phyloP scores from a whole-genome alignment of 2,329 filamentous ascomycete genomes.

The Sclerotinia subarctica region DNA sequence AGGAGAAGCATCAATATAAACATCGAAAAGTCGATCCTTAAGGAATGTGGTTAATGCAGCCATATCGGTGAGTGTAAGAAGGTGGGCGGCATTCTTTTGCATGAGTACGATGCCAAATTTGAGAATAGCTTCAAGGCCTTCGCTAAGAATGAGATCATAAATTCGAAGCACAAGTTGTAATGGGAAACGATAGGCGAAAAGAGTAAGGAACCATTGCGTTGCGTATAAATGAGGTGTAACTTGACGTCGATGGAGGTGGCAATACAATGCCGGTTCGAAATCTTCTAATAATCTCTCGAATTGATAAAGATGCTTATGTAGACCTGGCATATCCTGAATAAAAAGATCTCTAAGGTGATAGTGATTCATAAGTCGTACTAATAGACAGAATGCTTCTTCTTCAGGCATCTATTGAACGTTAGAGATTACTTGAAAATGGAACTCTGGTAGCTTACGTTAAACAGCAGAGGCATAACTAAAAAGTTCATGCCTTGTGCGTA shows the following conservation, averaged over 20 bases:
- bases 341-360: slow-evolving; percentile 92
- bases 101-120: slow-evolving; percentile 95
- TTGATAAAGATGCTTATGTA: slow-evolving; percentile 90
- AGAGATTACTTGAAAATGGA: slow-evolving; percentile 23
- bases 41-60: slow-evolving; percentile 80
- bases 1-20: slow-evolving; percentile 92
- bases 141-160: slow-evolving; percentile 91
- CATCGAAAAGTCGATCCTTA: slow-evolving; percentile 92
- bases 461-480: slow-evolving; percentile 90
- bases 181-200: slow-evolving; percentile 98
- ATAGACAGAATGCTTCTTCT: slow-evolving; percentile 90
- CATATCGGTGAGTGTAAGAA: slow-evolving; percentile 90
- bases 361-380: slow-evolving; percentile 94
- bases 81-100: slow-evolving; percentile 80
- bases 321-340: slow-evolving; percentile 90
- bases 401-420: slow-evolving; percentile 72
- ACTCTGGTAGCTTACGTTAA: slow-evolving; percentile 64
- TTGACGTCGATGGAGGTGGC: slow-evolving; percentile 82
- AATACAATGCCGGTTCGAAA: slow-evolving; percentile 88
- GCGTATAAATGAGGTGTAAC: slow-evolving; percentile 93
- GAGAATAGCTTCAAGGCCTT: slow-evolving; percentile 88
- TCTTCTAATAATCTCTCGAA: slow-evolving; percentile 95
- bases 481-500: slow-evolving; percentile 99
- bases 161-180: slow-evolving; percentile 93
- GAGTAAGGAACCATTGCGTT: slow-evolving; percentile 96